A percentile compares a stretch with the other conserved stretches of the same genome.
These are phyloP conservation scores for Komagataella pastoris DNA, from an alignment of 805 yeast genomes.

Conservation along the genomic window DNA sequence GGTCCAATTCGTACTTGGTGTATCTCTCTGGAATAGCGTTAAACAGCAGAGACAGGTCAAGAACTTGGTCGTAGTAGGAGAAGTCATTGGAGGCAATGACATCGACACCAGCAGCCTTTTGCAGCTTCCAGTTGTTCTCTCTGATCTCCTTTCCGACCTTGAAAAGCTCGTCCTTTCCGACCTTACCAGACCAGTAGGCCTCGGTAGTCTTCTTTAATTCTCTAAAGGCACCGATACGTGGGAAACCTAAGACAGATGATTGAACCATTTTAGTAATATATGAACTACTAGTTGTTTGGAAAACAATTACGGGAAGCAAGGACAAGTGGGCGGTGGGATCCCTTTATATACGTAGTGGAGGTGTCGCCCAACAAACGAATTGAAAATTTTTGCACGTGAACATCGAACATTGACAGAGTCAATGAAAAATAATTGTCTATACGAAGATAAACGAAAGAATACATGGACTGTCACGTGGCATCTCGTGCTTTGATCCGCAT, in stretches of 20 bases:
- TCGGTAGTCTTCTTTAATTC: constrained; percentile 98
- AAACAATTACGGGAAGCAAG: neutral
- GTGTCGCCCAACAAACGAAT: neutral
- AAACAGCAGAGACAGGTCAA: constrained; percentile 85
- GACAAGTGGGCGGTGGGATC: neutral
- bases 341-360: neutral
- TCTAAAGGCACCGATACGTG: constrained; percentile 99
- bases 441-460: neutral
- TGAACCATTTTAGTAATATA: constrained; percentile 56
- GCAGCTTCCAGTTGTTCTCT: constrained; percentile 95
- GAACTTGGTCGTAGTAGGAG: constrained; percentile 95
- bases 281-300: neutral
- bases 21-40: constrained; percentile 96
- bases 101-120: constrained; percentile 94
- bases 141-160: constrained; percentile 93
- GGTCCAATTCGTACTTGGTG: constrained; percentile 78
- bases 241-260: constrained; percentile 98
- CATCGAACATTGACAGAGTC: neutral
- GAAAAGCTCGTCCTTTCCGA: constrained; percentile 72
- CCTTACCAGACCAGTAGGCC: constrained; percentile 97
- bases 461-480: neutral
- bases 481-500: neutral
- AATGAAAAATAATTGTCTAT: neutral
- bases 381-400: neutral
- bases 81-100: constrained; percentile 95